Base-by-base conservation (phyloP, 2,329 filamentous ascomycete genomes). In the Diaporthe batatas region DNA sequence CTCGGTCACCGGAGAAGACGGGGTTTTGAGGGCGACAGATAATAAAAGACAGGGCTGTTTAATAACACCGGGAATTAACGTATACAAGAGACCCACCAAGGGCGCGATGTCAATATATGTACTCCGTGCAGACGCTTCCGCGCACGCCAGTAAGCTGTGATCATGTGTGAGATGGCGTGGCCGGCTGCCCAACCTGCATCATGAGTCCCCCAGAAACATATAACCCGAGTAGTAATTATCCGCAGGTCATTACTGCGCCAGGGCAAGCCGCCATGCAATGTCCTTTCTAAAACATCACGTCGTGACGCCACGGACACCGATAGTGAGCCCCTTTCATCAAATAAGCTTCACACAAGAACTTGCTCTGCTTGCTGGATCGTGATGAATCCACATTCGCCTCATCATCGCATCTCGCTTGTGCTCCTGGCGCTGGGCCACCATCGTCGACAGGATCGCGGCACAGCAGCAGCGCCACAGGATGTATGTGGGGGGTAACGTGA, bases 401-500 rank as follows among this genome's bases (percentile, higher is more conserved):
- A n/a, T n/a, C n/a, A 29, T 29, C 62, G 36, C 6, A 67, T 67
- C 32, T 67, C 62, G 62, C 47, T 67, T 67, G 32, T 53, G 32
- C 16, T 53, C 62, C 32, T 53, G 62, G 62, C 47, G 5, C 21
- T 18, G 34, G 32, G 21, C 47, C 14, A 67, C 25, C n/a, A 21
- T 16, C 10, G 47, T n/a, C 34, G 21, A 39, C 21, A 14, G 51
- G 47, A 7, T 44, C 29, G n/a, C 47, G 32, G 32, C 62, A 36
- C 44, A 51, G 21, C 21, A 25, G 7, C 25, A 39, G 3, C 42
- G 3, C 29, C 39, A 16, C 62, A 16, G 47, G n/a, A 32, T 12
- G 47, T 36, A 44, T 11, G 47, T 18, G 12, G 39, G 62, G 68
- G 49, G 68, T 71, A 71, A 71, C 54, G 55, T 73, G 72, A 73